phyloP scores from a whole-genome alignment of 768 basidiomycete species.

The Tephrocybe rancida region DNA sequence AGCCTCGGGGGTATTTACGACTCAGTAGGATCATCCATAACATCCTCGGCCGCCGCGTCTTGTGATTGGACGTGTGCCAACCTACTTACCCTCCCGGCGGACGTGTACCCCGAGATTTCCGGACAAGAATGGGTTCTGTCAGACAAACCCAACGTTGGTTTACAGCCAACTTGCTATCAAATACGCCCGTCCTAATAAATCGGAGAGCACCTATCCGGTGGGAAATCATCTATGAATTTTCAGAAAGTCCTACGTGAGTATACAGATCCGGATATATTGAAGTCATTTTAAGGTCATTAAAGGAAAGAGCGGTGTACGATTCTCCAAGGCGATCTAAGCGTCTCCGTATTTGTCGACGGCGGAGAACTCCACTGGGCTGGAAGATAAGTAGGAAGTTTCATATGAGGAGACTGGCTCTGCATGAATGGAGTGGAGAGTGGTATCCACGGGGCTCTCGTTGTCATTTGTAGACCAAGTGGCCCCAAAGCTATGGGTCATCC shows the following conservation, averaged over 20 bases:
- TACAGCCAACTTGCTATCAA: too few species aligned
- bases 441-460: conserved; percentile 31
- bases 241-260: background rate
- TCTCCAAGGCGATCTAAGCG: conserved; percentile 25
- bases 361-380: conserved; percentile 46
- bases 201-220: too few species aligned
- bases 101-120: conserved; percentile 11
- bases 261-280: background rate
- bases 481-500: conserved; percentile 36
- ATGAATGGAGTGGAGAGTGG: conserved; percentile 32
- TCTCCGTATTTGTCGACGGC: conserved; percentile 45
- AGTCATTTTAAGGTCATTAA: conserved; percentile 3
- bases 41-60: conserved; percentile 18
- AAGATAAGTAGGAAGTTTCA: conserved; percentile 30
- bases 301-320: background rate
- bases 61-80: conserved; percentile 7
- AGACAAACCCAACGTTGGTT: background rate
- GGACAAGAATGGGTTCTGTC: conserved; percentile 1
- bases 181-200: too few species aligned
- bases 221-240: background rate
- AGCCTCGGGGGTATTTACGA: conserved; percentile 11
- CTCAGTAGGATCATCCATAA: conserved; percentile 6
- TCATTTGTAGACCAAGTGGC: conserved; percentile 42
- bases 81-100: conserved; percentile 12
- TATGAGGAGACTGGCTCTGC: conserved; percentile 17